Evolutionary conservation across 73 alveolate genomes (phyloP).

Genomic region (Paraurostyla sp.): DNA sequence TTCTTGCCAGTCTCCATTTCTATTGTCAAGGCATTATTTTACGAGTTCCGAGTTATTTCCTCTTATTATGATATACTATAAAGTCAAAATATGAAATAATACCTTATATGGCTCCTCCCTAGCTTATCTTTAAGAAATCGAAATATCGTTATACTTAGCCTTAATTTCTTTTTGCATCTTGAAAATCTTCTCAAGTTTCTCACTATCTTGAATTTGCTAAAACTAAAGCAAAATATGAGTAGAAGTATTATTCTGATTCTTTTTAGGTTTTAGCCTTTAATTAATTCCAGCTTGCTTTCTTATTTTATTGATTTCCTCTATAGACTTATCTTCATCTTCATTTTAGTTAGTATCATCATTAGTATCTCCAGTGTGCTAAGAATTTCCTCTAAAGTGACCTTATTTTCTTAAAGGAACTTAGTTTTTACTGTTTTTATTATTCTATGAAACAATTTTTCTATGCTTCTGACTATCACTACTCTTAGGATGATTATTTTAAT

Average conservation of each 20-base stretch:
- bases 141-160: slow-evolving; percentile 58
- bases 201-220: not conserved
- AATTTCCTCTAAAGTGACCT: not conserved
- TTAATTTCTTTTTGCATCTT: slow-evolving; percentile 16
- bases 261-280: slow-evolving; percentile 28
- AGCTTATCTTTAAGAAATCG: not conserved
- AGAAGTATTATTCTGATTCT: slow-evolving; percentile 1
- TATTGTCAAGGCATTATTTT: slow-evolving; percentile 61
- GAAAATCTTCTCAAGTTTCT: slow-evolving; percentile 3
- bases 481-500: not conserved
- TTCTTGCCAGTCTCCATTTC: slow-evolving; percentile 73
- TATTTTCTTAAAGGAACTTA: not conserved
- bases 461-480: not conserved
- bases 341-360: too few species aligned
- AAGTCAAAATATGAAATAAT: not conserved
- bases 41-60: slow-evolving; percentile 81
- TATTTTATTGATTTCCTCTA: not conserved
- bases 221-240: not conserved
- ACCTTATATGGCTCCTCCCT: slow-evolving; percentile 57
- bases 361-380: too few species aligned
- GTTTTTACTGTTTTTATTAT: not conserved
- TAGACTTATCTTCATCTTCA: too few species aligned
- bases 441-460: not conserved
- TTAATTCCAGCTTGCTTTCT: slow-evolving; percentile 17
- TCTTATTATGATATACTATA: slow-evolving; percentile 34